Conservation (phyloP, 768 basidiomycete species). For the Phaeotremella fagi region DNA sequence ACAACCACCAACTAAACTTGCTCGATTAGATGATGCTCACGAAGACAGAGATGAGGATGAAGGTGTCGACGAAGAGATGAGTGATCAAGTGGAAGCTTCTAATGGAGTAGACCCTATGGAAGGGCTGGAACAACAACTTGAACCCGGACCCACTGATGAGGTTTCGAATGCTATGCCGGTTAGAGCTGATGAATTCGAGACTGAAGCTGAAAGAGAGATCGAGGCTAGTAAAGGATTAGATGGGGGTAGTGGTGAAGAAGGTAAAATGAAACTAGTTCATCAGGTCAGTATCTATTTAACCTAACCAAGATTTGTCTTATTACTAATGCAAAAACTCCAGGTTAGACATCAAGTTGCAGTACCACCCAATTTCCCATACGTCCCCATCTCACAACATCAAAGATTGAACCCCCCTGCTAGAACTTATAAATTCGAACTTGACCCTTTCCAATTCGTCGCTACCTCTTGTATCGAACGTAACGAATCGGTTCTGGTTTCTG, state of each 20-base stretch:
- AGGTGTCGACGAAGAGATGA: conserved; percentile 1
- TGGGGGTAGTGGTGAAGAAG: conserved; percentile 51
- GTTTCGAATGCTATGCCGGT: conserved; percentile 62
- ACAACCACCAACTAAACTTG: conserved; percentile 17
- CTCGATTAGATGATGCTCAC: conserved; percentile 8
- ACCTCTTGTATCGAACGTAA: conserved; percentile 93
- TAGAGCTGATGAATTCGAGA: conserved; percentile 89
- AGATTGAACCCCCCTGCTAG: conserved; percentile 84
- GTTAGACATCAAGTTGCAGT: conserved; percentile 60
- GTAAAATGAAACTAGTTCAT: conserved; percentile 49
- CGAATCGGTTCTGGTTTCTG: conserved; percentile 95
- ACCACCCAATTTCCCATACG: conserved; percentile 83
- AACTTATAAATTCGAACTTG: conserved; percentile 91
- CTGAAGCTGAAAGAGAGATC: conserved; percentile 86
- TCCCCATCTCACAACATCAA: conserved; percentile 84
- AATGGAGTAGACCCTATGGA: conserved; percentile 22
- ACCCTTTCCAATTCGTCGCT: conserved; percentile 95
- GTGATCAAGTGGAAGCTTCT: background rate
- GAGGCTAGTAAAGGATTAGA: conserved; percentile 82
- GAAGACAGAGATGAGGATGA: conserved; percentile 10
- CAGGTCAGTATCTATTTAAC: conserved; percentile 29
- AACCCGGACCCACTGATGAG: conserved; percentile 8
- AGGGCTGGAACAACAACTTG: conserved; percentile 15
- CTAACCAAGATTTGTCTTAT: background rate
- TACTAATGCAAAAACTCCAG: background rate